These are phyloP conservation scores for Adansonia rubrostipa DNA, from an alignment of 441 rosid genomes.

Conservation along the genomic window DNA sequence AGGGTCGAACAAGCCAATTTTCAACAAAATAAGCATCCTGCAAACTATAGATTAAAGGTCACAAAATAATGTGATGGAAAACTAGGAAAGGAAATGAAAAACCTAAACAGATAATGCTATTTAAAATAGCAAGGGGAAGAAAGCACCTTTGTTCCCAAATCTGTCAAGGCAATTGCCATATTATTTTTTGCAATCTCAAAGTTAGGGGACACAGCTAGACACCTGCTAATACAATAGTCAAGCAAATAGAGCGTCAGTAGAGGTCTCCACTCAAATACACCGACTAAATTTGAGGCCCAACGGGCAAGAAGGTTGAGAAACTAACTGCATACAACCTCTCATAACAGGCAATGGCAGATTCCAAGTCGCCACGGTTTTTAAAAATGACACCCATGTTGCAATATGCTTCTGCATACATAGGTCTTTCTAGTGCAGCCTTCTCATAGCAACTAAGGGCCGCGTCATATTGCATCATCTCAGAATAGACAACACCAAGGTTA, in stretches of 20 bases:
- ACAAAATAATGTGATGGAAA: too few relatives aligned
- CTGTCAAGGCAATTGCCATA: constrained; percentile 99
- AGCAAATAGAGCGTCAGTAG: constrained; percentile 29
- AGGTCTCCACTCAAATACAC: constrained; percentile 11
- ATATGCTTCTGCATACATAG: constrained; percentile 96
- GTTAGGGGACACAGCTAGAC: constrained; percentile 94
- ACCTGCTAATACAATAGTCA: constrained; percentile 49
- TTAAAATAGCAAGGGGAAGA: background rate
- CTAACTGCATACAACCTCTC: constrained; percentile 64
- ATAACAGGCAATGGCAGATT: constrained; percentile 91
- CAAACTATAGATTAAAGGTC: too few relatives aligned
- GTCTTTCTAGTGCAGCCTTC: constrained; percentile 95
- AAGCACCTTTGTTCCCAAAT: constrained; percentile 92
- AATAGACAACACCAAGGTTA: constrained; percentile 95
- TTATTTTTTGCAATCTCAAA: constrained; percentile 99
- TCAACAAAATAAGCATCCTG: background rate
- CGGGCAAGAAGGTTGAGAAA: constrained; percentile 21
- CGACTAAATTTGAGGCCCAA: constrained; percentile 2
- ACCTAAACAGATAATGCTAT: constrained; percentile 2
- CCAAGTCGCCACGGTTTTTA: constrained; percentile 95
- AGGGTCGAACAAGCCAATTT: background rate
- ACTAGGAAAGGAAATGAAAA: constrained; percentile 1
- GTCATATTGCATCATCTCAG: constrained; percentile 98
- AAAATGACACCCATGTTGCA: constrained; percentile 99
- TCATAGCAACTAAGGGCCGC: constrained; percentile 88